These are phyloP conservation scores for Penicillium nucicola DNA, from an alignment of 495 filamentous ascomycete genomes.

Conservation along the genomic window DNA sequence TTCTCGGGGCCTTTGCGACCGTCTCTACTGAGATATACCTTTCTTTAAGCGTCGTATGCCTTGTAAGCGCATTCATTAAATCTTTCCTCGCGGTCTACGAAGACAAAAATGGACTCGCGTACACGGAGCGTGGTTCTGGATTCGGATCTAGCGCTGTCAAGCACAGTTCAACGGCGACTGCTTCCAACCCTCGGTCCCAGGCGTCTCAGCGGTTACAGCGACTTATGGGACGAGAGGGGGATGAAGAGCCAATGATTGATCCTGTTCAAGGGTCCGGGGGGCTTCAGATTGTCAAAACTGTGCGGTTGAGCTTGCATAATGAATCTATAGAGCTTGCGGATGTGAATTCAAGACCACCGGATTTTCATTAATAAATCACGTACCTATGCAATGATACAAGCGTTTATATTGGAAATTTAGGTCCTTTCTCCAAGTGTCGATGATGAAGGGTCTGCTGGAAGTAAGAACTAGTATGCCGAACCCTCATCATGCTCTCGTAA, in stretches of 20 bases:
- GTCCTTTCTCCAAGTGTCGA: too few species aligned
- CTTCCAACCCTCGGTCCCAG: neutral
- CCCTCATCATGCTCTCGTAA: too few species aligned
- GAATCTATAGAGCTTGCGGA: conserved; percentile 16
- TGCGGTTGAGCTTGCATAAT: conserved; percentile 10
- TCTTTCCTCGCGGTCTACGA: conserved; percentile 40
- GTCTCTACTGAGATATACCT: conserved; percentile 24
- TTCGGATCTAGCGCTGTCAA: conserved; percentile 3
- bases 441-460: too few species aligned
- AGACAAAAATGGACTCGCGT: conserved; percentile 28
- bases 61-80: conserved; percentile 31
- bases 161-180: neutral
- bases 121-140: conserved; percentile 15
- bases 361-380: too few species aligned
- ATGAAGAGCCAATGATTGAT: conserved; percentile 13
- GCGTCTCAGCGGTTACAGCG: neutral
- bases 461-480: too few species aligned
- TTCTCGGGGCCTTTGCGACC: conserved; percentile 23
- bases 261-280: neutral
- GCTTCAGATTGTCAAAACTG: conserved; percentile 15
- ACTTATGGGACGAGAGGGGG: conserved; percentile 6
- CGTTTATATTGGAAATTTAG: too few species aligned
- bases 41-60: conserved; percentile 18
- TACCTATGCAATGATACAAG: too few species aligned
- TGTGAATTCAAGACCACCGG: too few species aligned